Conservation (phyloP, 2,329 filamentous ascomycete genomes). For the Paradendryphiella salina region DNA sequence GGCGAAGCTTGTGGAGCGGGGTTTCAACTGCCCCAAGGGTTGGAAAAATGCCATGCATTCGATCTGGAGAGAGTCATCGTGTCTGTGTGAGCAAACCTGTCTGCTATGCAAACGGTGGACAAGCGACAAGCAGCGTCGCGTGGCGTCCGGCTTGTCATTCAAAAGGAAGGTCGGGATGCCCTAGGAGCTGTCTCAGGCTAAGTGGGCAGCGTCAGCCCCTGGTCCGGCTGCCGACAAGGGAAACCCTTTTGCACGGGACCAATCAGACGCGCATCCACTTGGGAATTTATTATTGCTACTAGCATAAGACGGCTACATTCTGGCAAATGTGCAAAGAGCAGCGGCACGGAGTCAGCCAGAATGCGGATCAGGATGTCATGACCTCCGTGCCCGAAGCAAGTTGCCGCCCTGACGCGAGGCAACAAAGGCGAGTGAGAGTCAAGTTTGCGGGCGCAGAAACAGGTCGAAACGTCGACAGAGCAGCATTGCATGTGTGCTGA, state of each 20-base stretch:
- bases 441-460: slow-evolving; percentile 16
- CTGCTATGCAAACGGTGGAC: slow-evolving; percentile 2
- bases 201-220: slow-evolving; percentile 9
- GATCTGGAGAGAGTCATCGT: slow-evolving; percentile 1
- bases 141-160: slow-evolving; percentile 18
- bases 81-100: slow-evolving; percentile 7
- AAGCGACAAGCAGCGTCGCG: slow-evolving; percentile 8
- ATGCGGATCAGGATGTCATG: slow-evolving; percentile 23
- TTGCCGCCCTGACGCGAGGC: slow-evolving; percentile 2
- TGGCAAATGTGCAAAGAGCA: slow-evolving; percentile 28
- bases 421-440: neutral
- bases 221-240: slow-evolving; percentile 21
- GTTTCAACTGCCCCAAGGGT: slow-evolving; percentile 1
- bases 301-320: slow-evolving; percentile 25
- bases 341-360: slow-evolving; percentile 24
- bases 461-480: slow-evolving; percentile 24
- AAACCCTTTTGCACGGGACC: slow-evolving; percentile 10
- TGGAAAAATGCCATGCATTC: neutral
- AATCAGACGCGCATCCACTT: slow-evolving; percentile 25
- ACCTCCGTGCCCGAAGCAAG: slow-evolving; percentile 25
- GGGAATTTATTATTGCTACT: slow-evolving; percentile 41
- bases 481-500: slow-evolving; percentile 29
- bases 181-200: slow-evolving; percentile 34
- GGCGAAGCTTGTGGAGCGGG: neutral
- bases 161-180: slow-evolving; percentile 20